Base-by-base conservation (phyloP, 345 rosid species). In the Citrus medica region DNA sequence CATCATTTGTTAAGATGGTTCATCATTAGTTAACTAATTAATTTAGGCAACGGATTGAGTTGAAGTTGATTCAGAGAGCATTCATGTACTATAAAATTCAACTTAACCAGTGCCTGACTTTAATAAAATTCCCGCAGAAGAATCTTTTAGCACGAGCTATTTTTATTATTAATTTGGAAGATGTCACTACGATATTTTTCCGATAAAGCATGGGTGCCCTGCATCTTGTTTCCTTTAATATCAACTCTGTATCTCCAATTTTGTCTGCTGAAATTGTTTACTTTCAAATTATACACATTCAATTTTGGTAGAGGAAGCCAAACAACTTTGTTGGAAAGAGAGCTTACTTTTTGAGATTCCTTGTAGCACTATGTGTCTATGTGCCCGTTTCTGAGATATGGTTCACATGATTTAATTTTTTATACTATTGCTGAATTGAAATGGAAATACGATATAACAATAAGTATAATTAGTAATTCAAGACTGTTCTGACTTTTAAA, bases 41-140 rank as follows among this genome's bases (percentile, higher is more conserved):
- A 10, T 40, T 40, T 59, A 32, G 48, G 19, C 69, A 73, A 28
- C 22, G 19, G 67, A 61, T 64, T 25, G 56, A 65, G 79, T 78
- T 80, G 85, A 73, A 81, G 74, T 69, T 42, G 75, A 80, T 69
- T 74, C 25, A 42, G 80, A 69, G 71, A 65, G 83, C 85, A 87
- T 77, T 84, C 62, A 73, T 78, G 76, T 40, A 67, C 67, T 72
- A 30, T 8, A 53, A 25, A 37, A 59, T 37, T 76, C 9, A 24
- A 61, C 33, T 73, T 46, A 68, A 67, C 58, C 10, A 25, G 55
- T n/a, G 53, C 46, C 38, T 24, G 22, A 21, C 7, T 16, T 32
- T 30, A 53, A 19, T 62, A 46, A 19, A 35, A 32, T 48, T 76
- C 77, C 35, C 68, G 25, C 32, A 37, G 38, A 60, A 68, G 84